A percentile compares a stretch with the other conserved stretches of the same genome.
Conservation (phyloP, 2,329 filamentous ascomycete genomes). For the Ophiostoma australiae region DNA sequence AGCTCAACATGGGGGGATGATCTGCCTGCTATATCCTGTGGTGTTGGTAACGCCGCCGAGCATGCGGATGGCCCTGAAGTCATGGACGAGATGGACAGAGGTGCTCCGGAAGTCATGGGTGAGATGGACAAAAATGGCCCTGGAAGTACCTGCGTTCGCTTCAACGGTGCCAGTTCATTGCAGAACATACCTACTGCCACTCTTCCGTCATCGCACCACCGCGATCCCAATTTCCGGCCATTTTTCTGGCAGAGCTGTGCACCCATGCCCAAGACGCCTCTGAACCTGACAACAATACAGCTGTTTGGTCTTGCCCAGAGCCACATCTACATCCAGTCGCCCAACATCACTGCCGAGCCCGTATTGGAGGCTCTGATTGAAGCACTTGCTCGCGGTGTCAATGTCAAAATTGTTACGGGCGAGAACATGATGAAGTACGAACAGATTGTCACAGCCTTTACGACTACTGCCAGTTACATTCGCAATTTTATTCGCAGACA, state of each 20-base stretch:
- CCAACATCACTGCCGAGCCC: slow-evolving; percentile 66
- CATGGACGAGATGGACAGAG: slow-evolving; percentile 17
- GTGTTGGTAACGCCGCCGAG: not conserved
- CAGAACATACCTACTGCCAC: slow-evolving; percentile 47
- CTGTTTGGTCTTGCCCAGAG: slow-evolving; percentile 54
- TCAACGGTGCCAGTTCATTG: not conserved
- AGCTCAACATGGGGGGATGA: slow-evolving; percentile 58
- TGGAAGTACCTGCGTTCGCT: slow-evolving; percentile 24
- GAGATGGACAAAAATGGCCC: slow-evolving; percentile 24
- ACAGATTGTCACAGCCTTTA: slow-evolving; percentile 74
- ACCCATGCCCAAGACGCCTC: slow-evolving; percentile 51
- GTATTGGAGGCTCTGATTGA: slow-evolving; percentile 58
- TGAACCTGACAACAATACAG: slow-evolving; percentile 61
- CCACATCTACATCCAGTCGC: slow-evolving; percentile 66
- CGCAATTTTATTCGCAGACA: slow-evolving; percentile 55
- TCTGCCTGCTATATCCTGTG: slow-evolving; percentile 16
- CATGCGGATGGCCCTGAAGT: not conserved
- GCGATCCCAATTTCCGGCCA: slow-evolving; percentile 59
- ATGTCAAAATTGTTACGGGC: slow-evolving; percentile 64
- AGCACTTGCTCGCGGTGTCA: slow-evolving; percentile 60
- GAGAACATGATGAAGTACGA: slow-evolving; percentile 70
- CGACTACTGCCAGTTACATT: slow-evolving; percentile 63
- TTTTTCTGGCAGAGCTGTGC: slow-evolving; percentile 43
- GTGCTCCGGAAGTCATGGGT: too few relatives aligned
- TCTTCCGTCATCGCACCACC: slow-evolving; percentile 68